These are phyloP conservation scores for Trichothecium sympodiale DNA, from an alignment of 2,329 filamentous ascomycete genomes.

Conservation along the genomic window DNA sequence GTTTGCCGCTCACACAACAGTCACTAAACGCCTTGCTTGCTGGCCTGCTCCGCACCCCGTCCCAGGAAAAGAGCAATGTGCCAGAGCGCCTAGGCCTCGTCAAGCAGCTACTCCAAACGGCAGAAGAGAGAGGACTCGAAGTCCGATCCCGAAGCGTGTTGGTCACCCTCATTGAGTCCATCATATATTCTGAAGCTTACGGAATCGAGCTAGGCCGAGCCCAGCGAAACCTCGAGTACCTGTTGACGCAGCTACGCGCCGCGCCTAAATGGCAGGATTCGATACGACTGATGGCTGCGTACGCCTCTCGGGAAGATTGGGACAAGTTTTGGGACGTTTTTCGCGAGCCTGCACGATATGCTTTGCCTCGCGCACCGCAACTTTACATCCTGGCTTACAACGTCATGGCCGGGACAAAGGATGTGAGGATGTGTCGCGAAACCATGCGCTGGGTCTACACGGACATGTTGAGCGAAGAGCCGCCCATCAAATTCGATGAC, in stretches of 20 bases:
- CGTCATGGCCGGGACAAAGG: conserved; percentile 30
- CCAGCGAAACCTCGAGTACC: conserved; percentile 31
- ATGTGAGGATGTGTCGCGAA: conserved; percentile 31
- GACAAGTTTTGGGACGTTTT: conserved; percentile 50
- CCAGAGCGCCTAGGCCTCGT: conserved; percentile 24
- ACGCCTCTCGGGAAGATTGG: conserved; percentile 38
- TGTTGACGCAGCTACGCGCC: conserved; percentile 26
- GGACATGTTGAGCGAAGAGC: conserved; percentile 47
- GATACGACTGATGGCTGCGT: conserved; percentile 31
- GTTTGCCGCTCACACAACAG: conserved; percentile 21
- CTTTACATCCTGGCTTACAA: conserved; percentile 46
- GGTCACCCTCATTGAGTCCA: conserved; percentile 31
- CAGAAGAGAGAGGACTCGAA: conserved; percentile 31
- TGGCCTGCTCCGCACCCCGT: conserved; percentile 21
- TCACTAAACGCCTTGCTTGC: conserved; percentile 26
- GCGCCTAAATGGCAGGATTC: conserved; percentile 28
- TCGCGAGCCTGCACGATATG: conserved; percentile 39
- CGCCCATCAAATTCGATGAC: conserved; percentile 32
- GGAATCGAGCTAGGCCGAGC: conserved; percentile 23
- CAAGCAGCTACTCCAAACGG: conserved; percentile 30
- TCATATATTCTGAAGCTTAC: conserved; percentile 20
- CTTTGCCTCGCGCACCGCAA: conserved; percentile 32
- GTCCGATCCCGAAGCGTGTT: conserved; percentile 36
- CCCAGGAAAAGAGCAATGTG: conserved; percentile 11
- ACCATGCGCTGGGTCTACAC: conserved; percentile 42